These are phyloP conservation scores for Lophiotrema nucula DNA, from an alignment of 495 filamentous ascomycete genomes.

Conservation along the genomic window DNA sequence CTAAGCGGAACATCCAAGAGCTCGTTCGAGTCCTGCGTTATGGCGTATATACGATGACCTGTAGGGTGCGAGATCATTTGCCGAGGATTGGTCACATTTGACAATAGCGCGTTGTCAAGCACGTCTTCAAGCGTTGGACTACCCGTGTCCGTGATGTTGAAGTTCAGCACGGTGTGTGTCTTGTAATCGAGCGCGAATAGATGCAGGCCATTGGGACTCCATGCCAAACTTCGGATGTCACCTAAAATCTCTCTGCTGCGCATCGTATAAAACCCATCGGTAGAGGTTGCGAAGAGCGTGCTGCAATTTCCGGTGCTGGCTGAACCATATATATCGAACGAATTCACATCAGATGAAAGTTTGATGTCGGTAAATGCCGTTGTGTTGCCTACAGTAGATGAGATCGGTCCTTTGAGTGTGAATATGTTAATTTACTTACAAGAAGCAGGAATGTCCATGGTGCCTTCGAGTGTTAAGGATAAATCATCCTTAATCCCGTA, in stretches of 20 bases:
- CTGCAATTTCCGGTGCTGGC: slow-evolving; percentile 12
- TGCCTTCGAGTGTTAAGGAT: not conserved
- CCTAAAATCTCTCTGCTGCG: slow-evolving; percentile 1
- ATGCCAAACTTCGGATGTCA: slow-evolving; percentile 8
- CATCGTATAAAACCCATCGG: not conserved
- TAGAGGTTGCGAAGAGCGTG: not conserved
- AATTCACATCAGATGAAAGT: not conserved
- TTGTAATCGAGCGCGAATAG: slow-evolving; percentile 4
- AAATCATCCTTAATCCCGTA: not conserved
- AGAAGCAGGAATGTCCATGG: slow-evolving; percentile 2
- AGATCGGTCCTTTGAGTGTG: too few species aligned
- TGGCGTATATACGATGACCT: slow-evolving; percentile 1
- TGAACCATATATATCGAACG: slow-evolving; percentile 1
- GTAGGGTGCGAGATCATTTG: slow-evolving; percentile 11
- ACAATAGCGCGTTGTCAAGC: not conserved
- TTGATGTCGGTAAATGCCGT: not conserved
- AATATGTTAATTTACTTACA: slow-evolving; percentile 3
- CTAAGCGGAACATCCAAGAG: not conserved
- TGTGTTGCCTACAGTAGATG: slow-evolving; percentile 9
- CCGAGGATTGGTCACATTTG: slow-evolving; percentile 1
- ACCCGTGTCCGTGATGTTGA: not conserved
- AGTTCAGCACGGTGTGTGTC: slow-evolving; percentile 3
- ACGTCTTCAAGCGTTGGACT: not conserved
- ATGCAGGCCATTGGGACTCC: slow-evolving; percentile 8
- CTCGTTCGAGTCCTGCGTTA: slow-evolving; percentile 5